phyloP scores from a whole-genome alignment of 129 eudicot genomes.

The Lonicera japonica region DNA sequence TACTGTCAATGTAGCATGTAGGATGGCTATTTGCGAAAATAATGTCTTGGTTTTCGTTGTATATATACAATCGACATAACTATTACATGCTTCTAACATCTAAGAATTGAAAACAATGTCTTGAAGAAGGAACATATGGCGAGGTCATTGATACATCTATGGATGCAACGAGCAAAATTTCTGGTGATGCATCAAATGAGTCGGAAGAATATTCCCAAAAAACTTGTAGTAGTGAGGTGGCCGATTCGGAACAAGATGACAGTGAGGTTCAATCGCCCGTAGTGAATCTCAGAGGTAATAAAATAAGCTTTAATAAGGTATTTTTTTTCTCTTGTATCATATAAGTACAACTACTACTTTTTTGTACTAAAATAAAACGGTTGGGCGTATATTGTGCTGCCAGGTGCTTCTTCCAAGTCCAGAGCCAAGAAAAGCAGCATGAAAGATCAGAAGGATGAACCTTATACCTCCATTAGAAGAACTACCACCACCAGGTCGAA shows the following conservation, averaged over 20 bases:
- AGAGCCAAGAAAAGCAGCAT: conserved; percentile 41
- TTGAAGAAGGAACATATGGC: conserved; percentile 32
- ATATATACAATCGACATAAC: too few species aligned
- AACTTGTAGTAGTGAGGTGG: conserved; percentile 43
- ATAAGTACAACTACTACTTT: not conserved
- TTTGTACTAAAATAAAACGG: conserved; percentile 3
- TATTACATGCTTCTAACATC: not conserved
- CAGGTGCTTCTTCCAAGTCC: conserved; percentile 41
- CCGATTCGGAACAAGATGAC: conserved; percentile 42
- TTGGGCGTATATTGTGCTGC: conserved; percentile 8
- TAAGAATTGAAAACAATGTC: not conserved
- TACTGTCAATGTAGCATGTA: not conserved
- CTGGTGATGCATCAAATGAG: conserved; percentile 18
- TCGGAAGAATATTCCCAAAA: conserved; percentile 33
- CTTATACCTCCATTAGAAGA: conserved; percentile 34
- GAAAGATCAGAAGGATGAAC: conserved; percentile 29
- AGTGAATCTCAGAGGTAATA: conserved; percentile 44
- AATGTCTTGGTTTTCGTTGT: too few species aligned
- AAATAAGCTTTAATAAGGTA: not conserved
- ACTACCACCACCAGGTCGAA: conserved; percentile 50
- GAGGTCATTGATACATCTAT: conserved; percentile 42
- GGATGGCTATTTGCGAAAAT: not conserved
- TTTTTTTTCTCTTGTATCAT: not conserved
- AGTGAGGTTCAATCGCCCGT: conserved; percentile 66
- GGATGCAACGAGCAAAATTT: conserved; percentile 19